phyloP scores from a whole-genome alignment of 345 rosid species.

The Melaleuca alternifolia region DNA sequence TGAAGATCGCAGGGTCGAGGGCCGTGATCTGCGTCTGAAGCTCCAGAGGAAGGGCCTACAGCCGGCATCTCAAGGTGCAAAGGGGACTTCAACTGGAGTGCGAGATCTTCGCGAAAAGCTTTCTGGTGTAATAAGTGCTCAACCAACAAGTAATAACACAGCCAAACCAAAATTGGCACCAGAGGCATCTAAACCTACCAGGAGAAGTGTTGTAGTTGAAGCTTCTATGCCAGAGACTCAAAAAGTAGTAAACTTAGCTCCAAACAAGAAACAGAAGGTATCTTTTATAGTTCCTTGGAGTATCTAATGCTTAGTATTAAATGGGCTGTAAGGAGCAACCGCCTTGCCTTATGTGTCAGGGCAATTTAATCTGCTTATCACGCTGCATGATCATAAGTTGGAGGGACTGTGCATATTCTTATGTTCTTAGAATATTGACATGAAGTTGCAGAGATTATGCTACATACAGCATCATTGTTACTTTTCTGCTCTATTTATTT shows the following conservation, averaged over 20 bases:
- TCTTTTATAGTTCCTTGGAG: not conserved
- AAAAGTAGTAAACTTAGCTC: conserved; percentile 27
- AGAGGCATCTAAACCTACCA: conserved; percentile 41
- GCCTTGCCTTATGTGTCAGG: not conserved
- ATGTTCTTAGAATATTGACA: not conserved
- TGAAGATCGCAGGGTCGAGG: conserved; percentile 58
- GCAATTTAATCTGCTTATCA: not conserved
- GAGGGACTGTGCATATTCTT: not conserved
- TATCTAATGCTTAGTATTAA: not conserved
- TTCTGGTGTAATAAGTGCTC: conserved; percentile 66
- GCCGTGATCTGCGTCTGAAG: conserved; percentile 84
- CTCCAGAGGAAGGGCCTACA: conserved; percentile 60
- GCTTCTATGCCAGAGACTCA: conserved; percentile 43
- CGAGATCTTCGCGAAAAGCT: conserved; percentile 86
- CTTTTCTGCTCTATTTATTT: not conserved
- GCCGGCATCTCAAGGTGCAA: conserved; percentile 39
- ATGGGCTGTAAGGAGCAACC: not conserved
- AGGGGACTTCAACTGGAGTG: conserved; percentile 38
- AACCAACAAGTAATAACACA: conserved; percentile 39
- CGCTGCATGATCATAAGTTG: not conserved
- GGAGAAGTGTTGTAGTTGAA: conserved; percentile 54
- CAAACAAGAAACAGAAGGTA: conserved; percentile 38
- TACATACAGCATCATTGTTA: not conserved
- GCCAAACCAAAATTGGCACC: conserved; percentile 36
- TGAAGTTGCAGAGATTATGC: not conserved